Percentiles rank a stretch among this genome's conserved stretches.
Conservation (phyloP, 2,329 filamentous ascomycete species). For the Paecilomyces niveus region DNA sequence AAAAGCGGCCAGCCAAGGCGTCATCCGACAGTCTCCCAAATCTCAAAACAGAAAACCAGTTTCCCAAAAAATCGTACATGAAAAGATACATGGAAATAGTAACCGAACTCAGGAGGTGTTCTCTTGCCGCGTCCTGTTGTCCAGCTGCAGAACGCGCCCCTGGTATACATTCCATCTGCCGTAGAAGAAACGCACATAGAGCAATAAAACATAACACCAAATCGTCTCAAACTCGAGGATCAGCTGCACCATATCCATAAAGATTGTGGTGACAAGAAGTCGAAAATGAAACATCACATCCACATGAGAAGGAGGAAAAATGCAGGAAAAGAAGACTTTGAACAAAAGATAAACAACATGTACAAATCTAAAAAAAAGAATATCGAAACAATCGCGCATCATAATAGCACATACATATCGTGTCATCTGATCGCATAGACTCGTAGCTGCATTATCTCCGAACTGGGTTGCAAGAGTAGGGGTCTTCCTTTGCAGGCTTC, state of each 20-base stretch:
- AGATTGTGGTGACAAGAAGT: background rate
- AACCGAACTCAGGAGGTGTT: background rate
- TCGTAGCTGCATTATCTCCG: background rate
- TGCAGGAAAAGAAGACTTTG: background rate
- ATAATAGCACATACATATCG: background rate
- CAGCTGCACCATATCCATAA: background rate
- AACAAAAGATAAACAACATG: background rate
- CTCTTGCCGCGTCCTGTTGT: background rate
- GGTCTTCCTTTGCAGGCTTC: conserved; percentile 1
- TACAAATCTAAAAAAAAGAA: background rate
- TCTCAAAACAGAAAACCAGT: background rate
- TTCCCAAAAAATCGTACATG: background rate
- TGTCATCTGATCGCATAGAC: background rate
- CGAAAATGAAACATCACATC: background rate
- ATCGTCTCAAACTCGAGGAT: background rate
- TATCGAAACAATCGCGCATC: background rate
- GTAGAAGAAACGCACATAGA: background rate
- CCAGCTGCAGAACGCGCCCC: background rate
- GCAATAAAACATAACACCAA: background rate
- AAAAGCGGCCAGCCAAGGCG: background rate
- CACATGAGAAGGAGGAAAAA: background rate
- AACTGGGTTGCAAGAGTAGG: background rate
- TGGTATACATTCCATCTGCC: background rate
- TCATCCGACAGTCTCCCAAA: background rate
- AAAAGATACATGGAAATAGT: background rate